Evolutionary conservation across 192 early-diverging fungal species (phyloP).

Genomic region (Chytriomyces hyalinus): DNA sequence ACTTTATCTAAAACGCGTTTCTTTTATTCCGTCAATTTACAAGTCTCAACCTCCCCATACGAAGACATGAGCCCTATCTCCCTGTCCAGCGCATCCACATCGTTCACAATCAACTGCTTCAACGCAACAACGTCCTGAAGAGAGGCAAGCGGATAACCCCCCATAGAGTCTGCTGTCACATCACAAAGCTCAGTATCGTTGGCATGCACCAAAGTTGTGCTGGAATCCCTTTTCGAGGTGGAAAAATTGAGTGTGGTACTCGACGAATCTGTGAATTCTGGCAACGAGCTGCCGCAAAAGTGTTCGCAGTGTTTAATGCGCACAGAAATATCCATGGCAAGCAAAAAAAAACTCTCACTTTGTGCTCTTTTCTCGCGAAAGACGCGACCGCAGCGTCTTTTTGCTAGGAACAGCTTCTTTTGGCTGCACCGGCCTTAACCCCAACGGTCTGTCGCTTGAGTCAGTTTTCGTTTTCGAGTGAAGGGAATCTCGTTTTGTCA

Average conservation of each 20-base stretch:
- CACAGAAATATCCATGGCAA: too few relatives aligned
- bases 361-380: too few relatives aligned
- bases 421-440: background rate
- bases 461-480: too few relatives aligned
- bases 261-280: too few relatives aligned
- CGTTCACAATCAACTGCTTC: slow-evolving; percentile 29
- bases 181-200: background rate
- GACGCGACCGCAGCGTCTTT: background rate
- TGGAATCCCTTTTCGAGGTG: too few relatives aligned
- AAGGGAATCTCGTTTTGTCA: background rate
- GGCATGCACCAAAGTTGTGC: background rate
- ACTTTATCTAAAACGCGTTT: too few relatives aligned
- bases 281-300: too few relatives aligned
- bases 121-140: slow-evolving; percentile 24
- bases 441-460: background rate
- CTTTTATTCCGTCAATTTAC: too few relatives aligned
- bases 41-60: too few relatives aligned
- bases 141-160: slow-evolving; percentile 3
- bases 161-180: background rate
- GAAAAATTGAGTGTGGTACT: too few relatives aligned
- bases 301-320: too few relatives aligned
- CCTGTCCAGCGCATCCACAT: slow-evolving; percentile 38
- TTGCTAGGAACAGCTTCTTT: slow-evolving; percentile 1
- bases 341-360: too few relatives aligned
- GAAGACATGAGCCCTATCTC: slow-evolving; percentile 31